Conservation (phyloP, 371 early-diverging fungal species). For the Mucor irregularis region DNA sequence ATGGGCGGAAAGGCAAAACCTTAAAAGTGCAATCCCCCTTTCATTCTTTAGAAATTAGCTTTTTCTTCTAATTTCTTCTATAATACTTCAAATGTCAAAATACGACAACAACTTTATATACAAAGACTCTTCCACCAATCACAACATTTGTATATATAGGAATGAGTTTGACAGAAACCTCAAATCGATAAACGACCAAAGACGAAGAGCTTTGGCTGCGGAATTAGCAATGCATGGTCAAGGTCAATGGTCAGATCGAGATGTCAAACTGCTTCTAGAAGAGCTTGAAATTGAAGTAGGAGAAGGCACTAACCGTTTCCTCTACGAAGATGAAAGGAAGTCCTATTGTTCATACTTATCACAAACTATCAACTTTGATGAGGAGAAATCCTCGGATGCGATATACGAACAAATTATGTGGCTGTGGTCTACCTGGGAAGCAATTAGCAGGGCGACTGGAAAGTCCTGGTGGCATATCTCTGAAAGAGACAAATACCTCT, state of each 20-base stretch:
- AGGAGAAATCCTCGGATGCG: conserved; percentile 1
- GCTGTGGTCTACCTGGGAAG: conserved; percentile 25
- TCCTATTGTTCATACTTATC: conserved; percentile 8
- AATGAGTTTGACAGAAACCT: too few species aligned
- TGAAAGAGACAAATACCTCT: conserved; percentile 7
- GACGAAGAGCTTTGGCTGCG: neutral
- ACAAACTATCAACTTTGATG: neutral
- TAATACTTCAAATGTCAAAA: too few species aligned
- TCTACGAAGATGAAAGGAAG: conserved; percentile 13
- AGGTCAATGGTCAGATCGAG: conserved; percentile 14
- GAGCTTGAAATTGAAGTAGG: conserved; percentile 23
- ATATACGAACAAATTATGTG: conserved; percentile 17
- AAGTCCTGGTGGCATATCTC: conserved; percentile 21
- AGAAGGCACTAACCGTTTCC: conserved; percentile 16
- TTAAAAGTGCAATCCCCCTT: too few species aligned
- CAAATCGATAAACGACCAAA: neutral
- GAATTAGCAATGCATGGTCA: neutral
- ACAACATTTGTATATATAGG: too few species aligned
- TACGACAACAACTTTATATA: too few species aligned
- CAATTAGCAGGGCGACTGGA: conserved; percentile 20
- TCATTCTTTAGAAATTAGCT: too few species aligned
- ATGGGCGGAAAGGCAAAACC: too few species aligned
- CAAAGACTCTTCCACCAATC: too few species aligned
- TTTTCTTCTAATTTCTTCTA: too few species aligned
- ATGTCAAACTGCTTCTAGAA: conserved; percentile 1